Base-by-base conservation (phyloP, 2,329 filamentous ascomycete species). In the Fusarium udum region DNA sequence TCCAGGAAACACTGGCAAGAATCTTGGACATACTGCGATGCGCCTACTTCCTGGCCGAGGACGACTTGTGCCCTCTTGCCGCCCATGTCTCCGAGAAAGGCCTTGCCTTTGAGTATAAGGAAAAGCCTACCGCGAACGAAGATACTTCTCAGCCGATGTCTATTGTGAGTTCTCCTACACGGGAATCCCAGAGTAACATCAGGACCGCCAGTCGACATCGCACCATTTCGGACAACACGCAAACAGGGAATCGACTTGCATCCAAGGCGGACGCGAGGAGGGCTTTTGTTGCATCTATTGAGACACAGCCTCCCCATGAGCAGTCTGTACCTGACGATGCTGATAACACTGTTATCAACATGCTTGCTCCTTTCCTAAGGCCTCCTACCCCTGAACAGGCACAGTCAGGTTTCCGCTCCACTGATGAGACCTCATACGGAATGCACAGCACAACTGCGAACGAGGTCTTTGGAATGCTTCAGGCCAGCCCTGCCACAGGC, bases 401-500 rank as follows among this genome's bases (percentile, higher is more conserved):
- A 49, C 79, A 80, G 18, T 48, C 48, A 48, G 78, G 80, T 3
- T 67, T 68, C 28, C 78, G 80, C 24, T 79, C 79, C 7, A 78
- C 79, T 5, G 79, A 78, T 12, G 85, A 88, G 48, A 62, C 86
- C 7, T 88, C 86, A 4, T 90, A 89, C 68, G 88, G 86, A 22
- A 88, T 90, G 87, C 84, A 87, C 74, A 86, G 85, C 15, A 78
- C 82, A 6, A 87, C 85, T 13, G 85, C 87, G 32, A 85, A 87
- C 53, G 87, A 87, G 24, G 73, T 87, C 5, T 88, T 89, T 71
- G 85, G 82, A 34, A 79, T 83, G 46, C 75, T 84, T 46, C 79
- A 78, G 20, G 77, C 77, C 28, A 81, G 80, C 36, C 80, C 80
- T 36, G 77, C 74, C 4, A 69, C 70, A 10, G 69, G 70, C 11